phyloP scores from a whole-genome alignment of 441 rosid genomes.

The Syzygium malaccense region DNA sequence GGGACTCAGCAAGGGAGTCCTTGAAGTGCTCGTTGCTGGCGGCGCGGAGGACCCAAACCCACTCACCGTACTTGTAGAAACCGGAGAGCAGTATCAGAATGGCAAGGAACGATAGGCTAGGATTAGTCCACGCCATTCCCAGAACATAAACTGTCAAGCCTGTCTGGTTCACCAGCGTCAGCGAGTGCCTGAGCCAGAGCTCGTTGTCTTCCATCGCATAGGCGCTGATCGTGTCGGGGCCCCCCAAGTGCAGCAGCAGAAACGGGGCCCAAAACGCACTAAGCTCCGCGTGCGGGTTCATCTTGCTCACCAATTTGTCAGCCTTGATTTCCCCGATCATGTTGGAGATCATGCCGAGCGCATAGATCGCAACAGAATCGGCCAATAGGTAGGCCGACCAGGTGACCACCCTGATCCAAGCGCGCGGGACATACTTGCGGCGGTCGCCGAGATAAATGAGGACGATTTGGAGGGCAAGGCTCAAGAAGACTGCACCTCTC shows the following conservation, averaged over 20 bases:
- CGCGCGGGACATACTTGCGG: slow-evolving; percentile 8
- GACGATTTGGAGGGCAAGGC: slow-evolving; percentile 23
- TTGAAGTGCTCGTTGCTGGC: background rate
- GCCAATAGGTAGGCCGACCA: slow-evolving; percentile 31
- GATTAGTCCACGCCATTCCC: background rate
- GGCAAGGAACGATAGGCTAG: background rate
- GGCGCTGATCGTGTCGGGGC: background rate
- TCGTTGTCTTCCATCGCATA: background rate
- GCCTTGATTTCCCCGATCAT: slow-evolving; percentile 2
- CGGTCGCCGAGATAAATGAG: slow-evolving; percentile 17
- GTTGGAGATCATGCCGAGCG: slow-evolving; percentile 21
- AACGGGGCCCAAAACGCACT: slow-evolving; percentile 23
- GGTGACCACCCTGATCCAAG: slow-evolving; percentile 5
- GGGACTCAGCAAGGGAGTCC: background rate
- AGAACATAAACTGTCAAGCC: background rate
- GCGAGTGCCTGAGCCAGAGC: background rate
- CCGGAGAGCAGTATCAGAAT: background rate
- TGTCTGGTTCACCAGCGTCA: background rate
- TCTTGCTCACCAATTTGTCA: background rate
- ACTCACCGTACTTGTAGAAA: background rate
- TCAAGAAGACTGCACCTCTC: slow-evolving; percentile 15
- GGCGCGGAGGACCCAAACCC: background rate
- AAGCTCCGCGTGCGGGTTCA: background rate
- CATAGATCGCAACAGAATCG: slow-evolving; percentile 17
- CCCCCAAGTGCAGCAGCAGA: background rate